Conservation (phyloP, 768 basidiomycete species). For the Boletus tylopilopsis region DNA sequence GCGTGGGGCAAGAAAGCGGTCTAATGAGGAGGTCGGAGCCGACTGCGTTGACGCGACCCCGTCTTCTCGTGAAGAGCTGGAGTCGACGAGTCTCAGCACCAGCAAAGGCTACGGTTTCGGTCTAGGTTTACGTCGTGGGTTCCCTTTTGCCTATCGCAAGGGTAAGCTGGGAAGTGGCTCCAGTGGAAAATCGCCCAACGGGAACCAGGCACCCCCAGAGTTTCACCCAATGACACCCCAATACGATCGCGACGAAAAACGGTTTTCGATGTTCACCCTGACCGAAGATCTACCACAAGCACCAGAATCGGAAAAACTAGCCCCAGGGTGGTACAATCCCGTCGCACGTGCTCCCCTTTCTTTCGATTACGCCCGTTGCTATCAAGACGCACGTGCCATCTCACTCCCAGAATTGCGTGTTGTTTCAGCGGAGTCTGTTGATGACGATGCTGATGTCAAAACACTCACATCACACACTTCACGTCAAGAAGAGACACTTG, state of each 20-base stretch:
- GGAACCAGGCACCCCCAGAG: slow-evolving; percentile 8
- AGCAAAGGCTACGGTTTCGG: slow-evolving; percentile 34
- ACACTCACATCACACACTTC: slow-evolving; percentile 29
- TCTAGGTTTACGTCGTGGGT: slow-evolving; percentile 27
- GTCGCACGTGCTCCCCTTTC: slow-evolving; percentile 11
- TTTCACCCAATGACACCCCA: slow-evolving; percentile 23
- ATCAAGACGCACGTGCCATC: slow-evolving; percentile 11
- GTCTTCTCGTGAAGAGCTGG: slow-evolving; percentile 22
- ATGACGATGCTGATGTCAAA: slow-evolving; percentile 26
- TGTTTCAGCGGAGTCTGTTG: slow-evolving; percentile 10
- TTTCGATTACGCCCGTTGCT: slow-evolving; percentile 8
- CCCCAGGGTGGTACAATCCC: slow-evolving; percentile 31
- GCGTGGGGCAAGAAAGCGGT: neutral
- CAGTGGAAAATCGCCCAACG: slow-evolving; percentile 16
- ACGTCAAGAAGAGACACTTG: slow-evolving; percentile 33
- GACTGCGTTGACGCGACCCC: slow-evolving; percentile 7
- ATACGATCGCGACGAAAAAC: slow-evolving; percentile 27
- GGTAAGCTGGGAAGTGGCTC: slow-evolving; percentile 18
- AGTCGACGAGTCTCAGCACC: slow-evolving; percentile 27
- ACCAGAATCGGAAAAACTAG: slow-evolving; percentile 32
- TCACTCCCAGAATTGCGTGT: slow-evolving; percentile 21
- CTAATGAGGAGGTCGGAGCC: neutral
- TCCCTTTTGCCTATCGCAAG: slow-evolving; percentile 25
- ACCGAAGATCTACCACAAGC: slow-evolving; percentile 15
- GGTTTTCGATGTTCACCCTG: slow-evolving; percentile 23